These are phyloP conservation scores for Spergularia bocconei DNA, from an alignment of 148 eudicot species.

Conservation along the genomic window DNA sequence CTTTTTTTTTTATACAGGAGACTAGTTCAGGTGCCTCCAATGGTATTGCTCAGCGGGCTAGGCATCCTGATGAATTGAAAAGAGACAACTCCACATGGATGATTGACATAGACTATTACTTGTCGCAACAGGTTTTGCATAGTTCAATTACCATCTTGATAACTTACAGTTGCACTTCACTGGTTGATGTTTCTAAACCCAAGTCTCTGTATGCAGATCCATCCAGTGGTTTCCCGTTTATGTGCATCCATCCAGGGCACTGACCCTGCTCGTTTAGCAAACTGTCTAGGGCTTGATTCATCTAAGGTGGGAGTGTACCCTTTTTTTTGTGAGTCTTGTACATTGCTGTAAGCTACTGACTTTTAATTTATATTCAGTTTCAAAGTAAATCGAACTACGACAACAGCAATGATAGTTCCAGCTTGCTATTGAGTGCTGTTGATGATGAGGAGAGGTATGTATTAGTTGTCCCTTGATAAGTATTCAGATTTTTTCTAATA, in stretches of 20 bases:
- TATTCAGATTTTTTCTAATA: not conserved
- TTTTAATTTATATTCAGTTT: slow-evolving; percentile 45
- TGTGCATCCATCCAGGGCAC: slow-evolving; percentile 99
- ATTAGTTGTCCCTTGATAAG: not conserved
- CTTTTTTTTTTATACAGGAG: slow-evolving; percentile 46
- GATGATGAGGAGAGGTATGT: slow-evolving; percentile 84
- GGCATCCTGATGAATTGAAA: slow-evolving; percentile 96
- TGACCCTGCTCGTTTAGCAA: slow-evolving; percentile 91
- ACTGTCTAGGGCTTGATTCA: slow-evolving; percentile 94
- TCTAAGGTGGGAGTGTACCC: slow-evolving; percentile 54
- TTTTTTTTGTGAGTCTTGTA: not conserved
- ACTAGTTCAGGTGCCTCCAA: slow-evolving; percentile 47
- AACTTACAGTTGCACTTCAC: not conserved
- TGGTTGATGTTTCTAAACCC: slow-evolving; percentile 16
- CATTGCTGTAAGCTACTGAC: slow-evolving; percentile 26
- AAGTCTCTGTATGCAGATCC: slow-evolving; percentile 54
- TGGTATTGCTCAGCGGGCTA: slow-evolving; percentile 96
- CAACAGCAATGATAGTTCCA: slow-evolving; percentile 51
- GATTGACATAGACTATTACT: slow-evolving; percentile 90
- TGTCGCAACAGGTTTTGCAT: slow-evolving; percentile 78
- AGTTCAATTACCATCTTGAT: not conserved
- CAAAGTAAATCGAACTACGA: slow-evolving; percentile 64
- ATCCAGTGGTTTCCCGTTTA: slow-evolving; percentile 94
- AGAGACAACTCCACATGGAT: slow-evolving; percentile 75
- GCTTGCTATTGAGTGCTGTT: slow-evolving; percentile 45